These are phyloP conservation scores for Coffea canephora DNA, from an alignment of 257 asterid species.

Conservation along the genomic window DNA sequence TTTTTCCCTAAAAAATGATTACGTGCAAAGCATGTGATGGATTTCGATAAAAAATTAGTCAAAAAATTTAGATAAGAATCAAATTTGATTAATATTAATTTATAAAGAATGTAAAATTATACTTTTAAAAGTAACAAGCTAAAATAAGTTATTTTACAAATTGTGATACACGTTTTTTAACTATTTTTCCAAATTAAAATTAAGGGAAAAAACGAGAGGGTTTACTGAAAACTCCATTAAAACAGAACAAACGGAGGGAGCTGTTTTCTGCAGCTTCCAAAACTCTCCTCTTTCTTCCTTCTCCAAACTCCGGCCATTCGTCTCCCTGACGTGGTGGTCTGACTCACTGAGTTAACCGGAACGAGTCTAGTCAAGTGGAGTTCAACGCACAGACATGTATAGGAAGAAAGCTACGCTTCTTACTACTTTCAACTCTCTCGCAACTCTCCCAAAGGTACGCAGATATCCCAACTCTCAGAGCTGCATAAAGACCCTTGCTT, in stretches of 20 bases:
- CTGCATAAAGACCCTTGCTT: slow-evolving; percentile 19
- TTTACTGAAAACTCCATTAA: neutral
- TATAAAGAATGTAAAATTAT: no score
- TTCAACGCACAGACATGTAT: slow-evolving; percentile 35
- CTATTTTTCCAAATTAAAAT: no score
- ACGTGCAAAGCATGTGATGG: no score
- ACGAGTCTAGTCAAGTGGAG: neutral
- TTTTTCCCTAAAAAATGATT: no score
- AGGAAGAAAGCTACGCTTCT: slow-evolving; percentile 38
- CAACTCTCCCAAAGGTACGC: slow-evolving; percentile 39
- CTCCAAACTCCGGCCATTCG: neutral
- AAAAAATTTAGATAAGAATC: no score
- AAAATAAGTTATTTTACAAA: no score
- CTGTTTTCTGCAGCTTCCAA: neutral
- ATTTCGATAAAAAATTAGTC: no score
- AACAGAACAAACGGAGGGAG: no score
- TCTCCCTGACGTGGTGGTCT: neutral
- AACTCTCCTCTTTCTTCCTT: neutral
- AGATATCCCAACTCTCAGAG: slow-evolving; percentile 20
- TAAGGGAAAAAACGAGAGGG: no score
- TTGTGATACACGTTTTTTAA: no score
- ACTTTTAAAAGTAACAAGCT: no score
- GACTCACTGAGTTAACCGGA: slow-evolving; percentile 4
- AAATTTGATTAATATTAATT: no score
- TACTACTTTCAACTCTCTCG: slow-evolving; percentile 38